Evolutionary conservation across 2,329 filamentous ascomycete genomes (phyloP).

Genomic region (Ophioceras dolichostomum): DNA sequence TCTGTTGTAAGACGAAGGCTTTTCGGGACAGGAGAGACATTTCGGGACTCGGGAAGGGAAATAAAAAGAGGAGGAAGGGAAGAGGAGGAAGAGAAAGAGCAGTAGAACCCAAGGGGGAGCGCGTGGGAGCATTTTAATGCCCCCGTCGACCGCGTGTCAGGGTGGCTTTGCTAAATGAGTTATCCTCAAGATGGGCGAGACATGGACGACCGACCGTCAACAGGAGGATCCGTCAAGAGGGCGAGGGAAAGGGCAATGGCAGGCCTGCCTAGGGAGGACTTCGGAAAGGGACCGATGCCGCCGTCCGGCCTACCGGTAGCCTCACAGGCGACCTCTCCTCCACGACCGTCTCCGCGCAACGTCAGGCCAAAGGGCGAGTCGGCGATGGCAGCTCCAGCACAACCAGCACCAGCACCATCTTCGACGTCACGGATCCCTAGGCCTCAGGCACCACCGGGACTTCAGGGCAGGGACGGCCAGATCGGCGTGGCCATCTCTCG

Average conservation of each 20-base stretch:
- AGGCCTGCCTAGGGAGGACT: slow-evolving; percentile 20
- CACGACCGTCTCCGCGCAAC: slow-evolving; percentile 8
- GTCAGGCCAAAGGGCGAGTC: slow-evolving; percentile 15
- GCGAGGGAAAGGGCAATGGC: slow-evolving; percentile 40
- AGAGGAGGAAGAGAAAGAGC: no score
- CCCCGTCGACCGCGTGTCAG: slow-evolving; percentile 8
- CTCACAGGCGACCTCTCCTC: not conserved
- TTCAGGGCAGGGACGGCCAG: slow-evolving; percentile 25
- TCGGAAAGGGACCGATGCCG: slow-evolving; percentile 12
- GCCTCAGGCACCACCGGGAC: slow-evolving; percentile 18
- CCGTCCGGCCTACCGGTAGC: slow-evolving; percentile 7
- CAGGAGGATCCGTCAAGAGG: slow-evolving; percentile 37
- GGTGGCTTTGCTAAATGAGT: slow-evolving; percentile 36
- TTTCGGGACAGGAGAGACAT: slow-evolving; percentile 9
- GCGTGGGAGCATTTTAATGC: slow-evolving; percentile 12
- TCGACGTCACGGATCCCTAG: slow-evolving; percentile 15
- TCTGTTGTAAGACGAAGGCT: slow-evolving; percentile 4
- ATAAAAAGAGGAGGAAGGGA: slow-evolving; percentile 6
- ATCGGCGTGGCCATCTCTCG: slow-evolving; percentile 36
- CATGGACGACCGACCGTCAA: slow-evolving; percentile 31
- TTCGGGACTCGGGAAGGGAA: slow-evolving; percentile 6
- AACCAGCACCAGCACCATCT: slow-evolving; percentile 5
- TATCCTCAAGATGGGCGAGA: slow-evolving; percentile 39
- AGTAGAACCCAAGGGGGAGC: no score
- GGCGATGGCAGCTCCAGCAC: no score